Percentiles rank a stretch among this genome's conserved stretches.
Evolutionary conservation across 495 filamentous ascomycete species (phyloP).

Genomic region (Penicillium verhagenii): DNA sequence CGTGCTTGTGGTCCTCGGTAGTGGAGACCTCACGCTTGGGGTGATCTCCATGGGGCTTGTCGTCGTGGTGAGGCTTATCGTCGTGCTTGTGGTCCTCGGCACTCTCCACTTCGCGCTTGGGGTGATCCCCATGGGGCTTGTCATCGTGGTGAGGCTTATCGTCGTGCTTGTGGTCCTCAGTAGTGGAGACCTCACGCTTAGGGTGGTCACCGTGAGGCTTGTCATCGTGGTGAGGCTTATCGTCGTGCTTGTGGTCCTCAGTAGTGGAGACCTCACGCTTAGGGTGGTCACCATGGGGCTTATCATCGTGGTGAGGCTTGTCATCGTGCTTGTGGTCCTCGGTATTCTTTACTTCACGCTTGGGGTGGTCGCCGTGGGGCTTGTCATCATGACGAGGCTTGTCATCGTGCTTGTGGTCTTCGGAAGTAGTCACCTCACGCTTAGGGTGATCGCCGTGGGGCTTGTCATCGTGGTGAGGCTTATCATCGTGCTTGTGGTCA

Average conservation of each 20-base stretch:
- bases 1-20: not conserved
- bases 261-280: not conserved
- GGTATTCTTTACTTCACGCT: not conserved
- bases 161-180: not conserved
- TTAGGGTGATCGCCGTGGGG: not conserved
- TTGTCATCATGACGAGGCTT: not conserved
- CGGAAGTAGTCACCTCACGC: not conserved
- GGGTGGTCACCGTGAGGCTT: not conserved
- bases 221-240: not conserved
- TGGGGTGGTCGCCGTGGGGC: not conserved
- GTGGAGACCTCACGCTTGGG: not conserved
- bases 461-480: not conserved
- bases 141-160: not conserved
- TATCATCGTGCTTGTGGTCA: not conserved
- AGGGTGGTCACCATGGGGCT: not conserved
- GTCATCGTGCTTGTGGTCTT: not conserved
- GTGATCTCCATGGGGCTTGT: not conserved
- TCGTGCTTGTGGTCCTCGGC: not conserved
- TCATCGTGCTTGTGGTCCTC: not conserved
- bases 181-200: not conserved
- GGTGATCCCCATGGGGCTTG: not conserved
- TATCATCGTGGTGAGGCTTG: not conserved
- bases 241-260: no score
- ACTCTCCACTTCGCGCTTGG: not conserved
- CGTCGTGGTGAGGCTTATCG: not conserved